These are phyloP conservation scores for Fusarium irregulare DNA, from an alignment of 2,329 filamentous ascomycete genomes.

Conservation along the genomic window DNA sequence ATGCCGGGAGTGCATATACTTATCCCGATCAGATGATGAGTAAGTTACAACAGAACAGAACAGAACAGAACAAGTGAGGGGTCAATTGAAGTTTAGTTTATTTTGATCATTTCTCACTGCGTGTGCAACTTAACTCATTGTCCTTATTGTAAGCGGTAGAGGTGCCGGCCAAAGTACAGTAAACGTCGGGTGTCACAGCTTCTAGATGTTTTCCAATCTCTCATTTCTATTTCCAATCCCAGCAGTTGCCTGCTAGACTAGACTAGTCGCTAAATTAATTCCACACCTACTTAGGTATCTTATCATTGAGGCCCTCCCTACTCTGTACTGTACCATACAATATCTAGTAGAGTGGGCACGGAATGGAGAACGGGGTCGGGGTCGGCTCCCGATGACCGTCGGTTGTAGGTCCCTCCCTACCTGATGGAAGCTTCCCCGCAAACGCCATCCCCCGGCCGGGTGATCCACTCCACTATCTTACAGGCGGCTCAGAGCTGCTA, in stretches of 20 bases:
- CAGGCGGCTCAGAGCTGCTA: not conserved
- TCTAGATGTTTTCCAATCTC: not conserved
- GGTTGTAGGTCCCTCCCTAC: not conserved
- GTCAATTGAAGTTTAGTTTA: not conserved
- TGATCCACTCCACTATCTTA: not conserved
- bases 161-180: not conserved
- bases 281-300: slow-evolving; percentile 3
- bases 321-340: not conserved
- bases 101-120: slow-evolving; percentile 4
- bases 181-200: not conserved
- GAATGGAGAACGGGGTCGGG: slow-evolving; percentile 20
- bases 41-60: not conserved
- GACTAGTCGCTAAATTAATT: not conserved
- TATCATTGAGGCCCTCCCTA: not conserved
- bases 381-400: slow-evolving; percentile 33
- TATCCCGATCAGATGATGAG: slow-evolving; percentile 38
- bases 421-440: slow-evolving; percentile 25
- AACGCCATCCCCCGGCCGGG: slow-evolving; percentile 6
- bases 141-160: not conserved
- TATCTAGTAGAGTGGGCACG: slow-evolving; percentile 21
- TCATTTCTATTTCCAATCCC: slow-evolving; percentile 1
- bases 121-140: slow-evolving; percentile 12
- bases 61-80: not conserved
- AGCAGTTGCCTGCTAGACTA: not conserved
- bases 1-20: slow-evolving; percentile 7